These are phyloP conservation scores for Scedosporium dehoogii DNA, from an alignment of 2,329 filamentous ascomycete genomes.

Conservation along the genomic window DNA sequence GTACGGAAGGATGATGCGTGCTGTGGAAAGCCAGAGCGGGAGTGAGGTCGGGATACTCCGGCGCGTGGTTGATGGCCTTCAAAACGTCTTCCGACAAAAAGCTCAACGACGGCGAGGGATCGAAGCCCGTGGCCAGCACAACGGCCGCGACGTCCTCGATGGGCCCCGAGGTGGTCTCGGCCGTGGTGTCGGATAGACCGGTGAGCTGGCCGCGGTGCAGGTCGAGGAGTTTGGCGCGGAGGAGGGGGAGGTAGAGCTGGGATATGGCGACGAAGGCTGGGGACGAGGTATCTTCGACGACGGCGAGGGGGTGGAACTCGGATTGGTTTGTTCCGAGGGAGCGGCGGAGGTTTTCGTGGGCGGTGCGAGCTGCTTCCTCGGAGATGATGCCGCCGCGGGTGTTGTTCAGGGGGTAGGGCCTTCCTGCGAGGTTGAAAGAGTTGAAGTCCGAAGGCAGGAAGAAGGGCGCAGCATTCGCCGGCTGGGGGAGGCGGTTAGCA, in stretches of 20 bases:
- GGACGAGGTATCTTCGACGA: background rate
- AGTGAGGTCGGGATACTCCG: conserved; percentile 44
- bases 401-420: conserved; percentile 50
- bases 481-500: conserved; percentile 23
- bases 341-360: conserved; percentile 40
- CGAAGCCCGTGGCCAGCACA: conserved; percentile 68
- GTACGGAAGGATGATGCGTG: conserved; percentile 49
- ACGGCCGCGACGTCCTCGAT: conserved; percentile 54
- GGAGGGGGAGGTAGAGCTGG: conserved; percentile 64
- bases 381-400: conserved; percentile 51
- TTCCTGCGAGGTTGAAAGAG: conserved; percentile 58
- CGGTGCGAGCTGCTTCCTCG: conserved; percentile 41
- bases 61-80: conserved; percentile 45
- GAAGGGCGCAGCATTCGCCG: conserved; percentile 36
- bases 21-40: conserved; percentile 59
- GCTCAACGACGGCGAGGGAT: conserved; percentile 50
- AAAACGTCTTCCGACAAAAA: conserved; percentile 52
- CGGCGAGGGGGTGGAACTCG: conserved; percentile 28
- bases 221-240: conserved; percentile 52
- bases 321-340: conserved; percentile 45
- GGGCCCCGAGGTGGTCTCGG: conserved; percentile 17
- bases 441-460: conserved; percentile 66
- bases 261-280: conserved; percentile 60
- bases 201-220: conserved; percentile 35
- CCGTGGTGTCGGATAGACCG: conserved; percentile 24